Percentiles rank a stretch among this genome's conserved stretches.
phyloP scores from a whole-genome alignment of 352 stramenopile genomes.

The Sclerospora graminicola region DNA sequence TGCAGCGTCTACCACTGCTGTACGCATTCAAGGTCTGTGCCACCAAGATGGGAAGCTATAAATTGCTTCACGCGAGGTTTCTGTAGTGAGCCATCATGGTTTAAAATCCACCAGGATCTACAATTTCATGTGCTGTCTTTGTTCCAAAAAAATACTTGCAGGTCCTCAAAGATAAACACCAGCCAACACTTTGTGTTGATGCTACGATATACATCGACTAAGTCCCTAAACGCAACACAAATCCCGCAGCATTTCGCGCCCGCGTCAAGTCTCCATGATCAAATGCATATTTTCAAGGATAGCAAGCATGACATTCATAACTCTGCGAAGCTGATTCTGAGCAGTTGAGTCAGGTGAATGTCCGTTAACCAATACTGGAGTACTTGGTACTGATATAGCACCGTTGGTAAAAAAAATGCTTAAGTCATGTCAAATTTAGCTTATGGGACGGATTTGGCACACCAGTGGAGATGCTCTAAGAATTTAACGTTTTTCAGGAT shows the following conservation, averaged over 20 bases:
- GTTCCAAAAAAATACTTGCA: slow-evolving; percentile 16
- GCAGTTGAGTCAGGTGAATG: slow-evolving; percentile 48
- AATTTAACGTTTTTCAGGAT: slow-evolving; percentile 59
- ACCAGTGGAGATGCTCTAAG: slow-evolving; percentile 56
- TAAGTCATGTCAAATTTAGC: no score
- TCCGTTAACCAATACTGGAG: no score
- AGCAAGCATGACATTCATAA: slow-evolving; percentile 47
- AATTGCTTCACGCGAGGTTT: no score
- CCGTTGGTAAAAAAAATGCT: no score
- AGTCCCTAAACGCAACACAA: slow-evolving; percentile 63
- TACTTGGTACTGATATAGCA: no score
- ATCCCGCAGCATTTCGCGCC: slow-evolving; percentile 67
- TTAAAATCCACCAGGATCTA: slow-evolving; percentile 49
- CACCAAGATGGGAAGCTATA: no score
- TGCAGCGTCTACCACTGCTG: no score
- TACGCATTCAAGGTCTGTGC: no score
- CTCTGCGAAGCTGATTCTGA: slow-evolving; percentile 48
- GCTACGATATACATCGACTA: slow-evolving; percentile 47
- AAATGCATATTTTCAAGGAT: slow-evolving; percentile 71
- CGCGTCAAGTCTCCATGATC: slow-evolving; percentile 59
- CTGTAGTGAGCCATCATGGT: no score
- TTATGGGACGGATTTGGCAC: no score
- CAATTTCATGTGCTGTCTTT: slow-evolving; percentile 61
- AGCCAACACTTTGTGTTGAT: slow-evolving; percentile 49
- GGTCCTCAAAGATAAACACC: slow-evolving; percentile 47